Base-by-base conservation (phyloP, 352 stramenopile genomes). In the Halophytophthora batemanensis region DNA sequence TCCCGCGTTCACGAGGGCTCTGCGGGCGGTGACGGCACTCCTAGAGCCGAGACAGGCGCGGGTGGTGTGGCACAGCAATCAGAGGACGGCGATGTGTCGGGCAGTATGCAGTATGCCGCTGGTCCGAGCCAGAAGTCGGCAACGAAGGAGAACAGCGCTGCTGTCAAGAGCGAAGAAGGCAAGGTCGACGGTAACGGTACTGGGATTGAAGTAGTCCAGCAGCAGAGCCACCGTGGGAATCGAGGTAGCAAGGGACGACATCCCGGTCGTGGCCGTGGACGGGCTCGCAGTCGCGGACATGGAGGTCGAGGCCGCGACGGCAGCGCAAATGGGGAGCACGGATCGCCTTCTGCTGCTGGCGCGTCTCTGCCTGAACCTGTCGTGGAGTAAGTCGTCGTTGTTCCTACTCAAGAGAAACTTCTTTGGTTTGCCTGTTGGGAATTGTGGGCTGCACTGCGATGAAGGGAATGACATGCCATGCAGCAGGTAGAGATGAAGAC, bases 231-330 rank as follows among this genome's bases (percentile, higher is more conserved):
- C 8, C 59, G 54, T 43, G 47, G 56, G 36, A 53, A 58, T 39
- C 54, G 39, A 46, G 23, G 50, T 40, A 15, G 50, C 5, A 39
- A 43, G 22, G 61, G 58, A 4, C 61, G 59, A 17, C 28, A 66
- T 47, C 52, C 29, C 13, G 48, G 53, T 28, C 66, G 71, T 44
- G 66, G 64, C 29, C 56, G 69, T 51, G 64, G 66, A 14, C 59
- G 69, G 45, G 48, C 58, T 41, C 59, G 68, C 50, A 59, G 71
- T 56, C 63, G 60, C 7, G 46, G 58, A 3, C 59, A 59, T 51
- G 51, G 44, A 45, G 52, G 41, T 12, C 46, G 45, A 45, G 42
- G 50, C 10, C 52, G 66, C 12, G 61, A 44, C 42, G 55, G 42
- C 37, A 34, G 38, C 23, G 49, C 37, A 28, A 55, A 71, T 19